Evolutionary conservation across 2,329 filamentous ascomycete species (phyloP).

Genomic region (Lachnum nothofagi): DNA sequence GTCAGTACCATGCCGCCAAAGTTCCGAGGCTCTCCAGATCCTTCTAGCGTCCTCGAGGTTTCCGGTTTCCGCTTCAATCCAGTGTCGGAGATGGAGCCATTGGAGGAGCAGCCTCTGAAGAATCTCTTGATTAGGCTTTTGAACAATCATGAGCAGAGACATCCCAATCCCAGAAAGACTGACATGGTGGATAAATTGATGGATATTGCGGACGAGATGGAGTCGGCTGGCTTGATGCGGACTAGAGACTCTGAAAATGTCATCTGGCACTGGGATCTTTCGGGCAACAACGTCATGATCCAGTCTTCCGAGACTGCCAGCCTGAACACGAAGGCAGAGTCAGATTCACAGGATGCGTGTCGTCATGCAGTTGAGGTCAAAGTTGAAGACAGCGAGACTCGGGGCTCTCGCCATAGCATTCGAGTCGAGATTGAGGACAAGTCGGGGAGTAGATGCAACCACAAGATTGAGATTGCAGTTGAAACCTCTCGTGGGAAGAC

Average conservation of each 20-base stretch:
- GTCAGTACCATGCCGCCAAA: not conserved
- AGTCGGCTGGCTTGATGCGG: not conserved
- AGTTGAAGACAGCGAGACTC: not conserved
- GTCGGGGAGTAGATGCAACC: not conserved
- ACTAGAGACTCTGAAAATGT: not conserved
- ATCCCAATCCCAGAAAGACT: not conserved
- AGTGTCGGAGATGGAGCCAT: not conserved
- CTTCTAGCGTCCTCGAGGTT: not conserved
- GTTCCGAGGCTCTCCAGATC: not conserved
- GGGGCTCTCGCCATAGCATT: not conserved
- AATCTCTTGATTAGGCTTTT: not conserved
- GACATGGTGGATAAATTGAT: not conserved
- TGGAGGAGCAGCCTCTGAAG: not conserved
- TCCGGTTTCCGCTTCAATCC: not conserved
- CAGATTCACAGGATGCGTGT: not conserved
- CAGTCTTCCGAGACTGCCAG: not conserved
- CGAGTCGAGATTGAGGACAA: not conserved
- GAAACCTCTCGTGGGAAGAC: not conserved
- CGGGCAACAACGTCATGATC: slow-evolving; percentile 1
- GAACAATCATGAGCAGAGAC: not conserved
- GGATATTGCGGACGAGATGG: slow-evolving; percentile 1
- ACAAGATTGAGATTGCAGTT: not conserved
- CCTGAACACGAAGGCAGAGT: not conserved
- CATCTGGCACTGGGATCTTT: slow-evolving; percentile 6
- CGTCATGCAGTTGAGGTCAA: not conserved